These are phyloP conservation scores for Vaccinium darrowii DNA, from an alignment of 148 eudicot genomes.

Conservation along the genomic window DNA sequence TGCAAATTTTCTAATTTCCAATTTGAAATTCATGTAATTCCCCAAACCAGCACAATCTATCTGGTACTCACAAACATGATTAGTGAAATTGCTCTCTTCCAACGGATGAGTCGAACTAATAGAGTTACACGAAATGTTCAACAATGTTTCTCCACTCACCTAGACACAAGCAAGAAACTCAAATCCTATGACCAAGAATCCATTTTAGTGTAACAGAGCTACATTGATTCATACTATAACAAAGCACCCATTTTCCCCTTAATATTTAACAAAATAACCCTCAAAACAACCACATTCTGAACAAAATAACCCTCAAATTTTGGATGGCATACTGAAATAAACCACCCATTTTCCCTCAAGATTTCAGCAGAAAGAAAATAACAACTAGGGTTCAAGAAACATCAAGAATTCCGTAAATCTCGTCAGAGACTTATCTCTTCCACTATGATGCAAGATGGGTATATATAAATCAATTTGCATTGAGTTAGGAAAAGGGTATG, in stretches of 20 bases:
- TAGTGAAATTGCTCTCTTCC: constrained; percentile 16
- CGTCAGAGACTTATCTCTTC: no score
- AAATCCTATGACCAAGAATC: neutral
- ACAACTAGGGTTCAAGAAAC: neutral
- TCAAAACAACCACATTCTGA: neutral
- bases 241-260: no score
- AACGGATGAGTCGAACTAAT: neutral
- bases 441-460: no score
- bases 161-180: neutral
- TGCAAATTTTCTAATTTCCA: neutral
- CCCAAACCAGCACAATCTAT: neutral
- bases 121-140: neutral
- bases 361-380: neutral
- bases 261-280: neutral
- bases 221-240: neutral
- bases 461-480: no score
- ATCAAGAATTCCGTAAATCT: no score
- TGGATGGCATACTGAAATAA: neutral
- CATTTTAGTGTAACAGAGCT: neutral
- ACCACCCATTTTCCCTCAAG: neutral
- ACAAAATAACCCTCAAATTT: neutral
- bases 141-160: constrained; percentile 10
- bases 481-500: no score
- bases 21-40: constrained; percentile 2
- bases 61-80: constrained; percentile 7